phyloP scores from a whole-genome alignment of 139 green algal genomes.

The Chlorella vulgaris region DNA sequence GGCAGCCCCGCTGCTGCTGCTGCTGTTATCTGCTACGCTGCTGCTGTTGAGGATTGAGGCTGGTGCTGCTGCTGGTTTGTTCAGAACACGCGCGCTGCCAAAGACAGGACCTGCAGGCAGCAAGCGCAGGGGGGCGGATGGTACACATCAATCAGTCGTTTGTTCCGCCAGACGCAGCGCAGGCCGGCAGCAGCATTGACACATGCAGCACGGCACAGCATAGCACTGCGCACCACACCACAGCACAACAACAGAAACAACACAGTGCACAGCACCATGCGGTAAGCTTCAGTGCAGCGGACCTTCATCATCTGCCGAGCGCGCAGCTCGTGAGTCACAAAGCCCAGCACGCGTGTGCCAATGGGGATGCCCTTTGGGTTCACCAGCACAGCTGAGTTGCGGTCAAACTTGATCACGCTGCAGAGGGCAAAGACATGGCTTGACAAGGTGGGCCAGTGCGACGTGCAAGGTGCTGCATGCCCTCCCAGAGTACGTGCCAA shows the following conservation, averaged over 20 bases:
- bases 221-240: background rate
- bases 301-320: constrained; percentile 59
- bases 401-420: constrained; percentile 62
- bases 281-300: background rate
- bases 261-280: no score
- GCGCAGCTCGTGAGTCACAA: constrained; percentile 68
- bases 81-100: constrained; percentile 64
- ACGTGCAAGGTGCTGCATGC: background rate
- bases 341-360: constrained; percentile 65
- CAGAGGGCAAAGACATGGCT: background rate
- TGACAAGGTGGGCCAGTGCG: background rate
- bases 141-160: background rate
- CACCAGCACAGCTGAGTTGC: constrained; percentile 65
- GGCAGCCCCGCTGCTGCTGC: background rate
- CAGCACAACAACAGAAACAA: no score
- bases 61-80: background rate
- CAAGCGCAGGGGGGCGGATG: background rate
- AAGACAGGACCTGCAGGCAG: constrained; percentile 45
- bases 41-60: background rate
- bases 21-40: background rate
- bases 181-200: no score
- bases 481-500: background rate
- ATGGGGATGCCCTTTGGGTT: constrained; percentile 61
- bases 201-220: no score
- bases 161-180: background rate